Percentiles rank a stretch among this genome's conserved stretches.
Evolutionary conservation across 2,329 filamentous ascomycete genomes (phyloP).

Genomic region (Pseudofabraea citricarpa): DNA sequence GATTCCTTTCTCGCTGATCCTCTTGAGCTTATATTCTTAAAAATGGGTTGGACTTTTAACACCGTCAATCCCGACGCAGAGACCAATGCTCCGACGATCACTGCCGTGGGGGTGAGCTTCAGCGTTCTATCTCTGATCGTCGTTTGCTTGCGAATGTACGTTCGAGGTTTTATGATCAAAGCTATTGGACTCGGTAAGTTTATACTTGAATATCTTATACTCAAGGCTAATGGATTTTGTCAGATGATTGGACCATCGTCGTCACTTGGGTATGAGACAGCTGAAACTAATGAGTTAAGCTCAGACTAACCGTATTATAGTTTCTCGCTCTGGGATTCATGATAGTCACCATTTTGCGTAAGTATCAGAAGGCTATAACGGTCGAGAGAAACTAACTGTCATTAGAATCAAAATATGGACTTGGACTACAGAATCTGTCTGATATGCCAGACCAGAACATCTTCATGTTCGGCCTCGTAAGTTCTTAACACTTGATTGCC

Average conservation of each 20-base stretch:
- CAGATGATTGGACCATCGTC: constrained; percentile 30
- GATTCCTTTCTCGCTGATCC: not conserved
- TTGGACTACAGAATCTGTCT: constrained; percentile 30
- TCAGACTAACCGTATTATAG: not conserved
- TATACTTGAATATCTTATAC: not conserved
- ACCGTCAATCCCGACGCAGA: constrained; percentile 26
- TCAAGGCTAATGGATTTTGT: too few species aligned
- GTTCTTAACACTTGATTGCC: constrained; percentile 1
- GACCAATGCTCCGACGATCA: constrained; percentile 30
- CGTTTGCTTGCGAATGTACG: constrained; percentile 30
- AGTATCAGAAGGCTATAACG: constrained; percentile 9
- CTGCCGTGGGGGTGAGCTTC: constrained; percentile 24
- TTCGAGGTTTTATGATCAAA: constrained; percentile 29
- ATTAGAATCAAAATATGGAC: constrained; percentile 40
- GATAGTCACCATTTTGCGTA: constrained; percentile 31
- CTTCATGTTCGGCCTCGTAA: constrained; percentile 33
- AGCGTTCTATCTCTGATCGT: constrained; percentile 27
- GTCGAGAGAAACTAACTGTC: not conserved
- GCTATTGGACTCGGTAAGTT: constrained; percentile 30
- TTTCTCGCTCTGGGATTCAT: constrained; percentile 30
- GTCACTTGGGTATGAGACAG: constrained; percentile 24
- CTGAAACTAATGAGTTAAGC: not conserved
- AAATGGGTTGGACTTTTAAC: constrained; percentile 35
- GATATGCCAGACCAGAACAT: constrained; percentile 35
- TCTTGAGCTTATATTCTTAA: too few species aligned